A percentile compares a stretch with the other conserved stretches of the same genome.
phyloP scores from a whole-genome alignment of 2,329 filamentous ascomycete species.

The Herpotrichia juniperi region DNA sequence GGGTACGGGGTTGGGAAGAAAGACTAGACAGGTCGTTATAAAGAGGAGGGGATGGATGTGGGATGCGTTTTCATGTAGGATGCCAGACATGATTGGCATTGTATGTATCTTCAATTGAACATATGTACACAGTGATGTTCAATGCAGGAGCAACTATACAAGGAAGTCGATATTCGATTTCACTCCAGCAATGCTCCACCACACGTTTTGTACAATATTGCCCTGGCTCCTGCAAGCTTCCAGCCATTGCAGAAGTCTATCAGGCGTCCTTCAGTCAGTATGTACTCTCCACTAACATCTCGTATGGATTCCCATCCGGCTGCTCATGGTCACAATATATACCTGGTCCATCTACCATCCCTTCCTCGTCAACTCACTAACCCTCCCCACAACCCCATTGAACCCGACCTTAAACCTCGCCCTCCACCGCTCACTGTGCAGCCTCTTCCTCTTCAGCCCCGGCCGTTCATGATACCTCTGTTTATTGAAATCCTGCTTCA shows the following conservation, averaged over 20 bases:
- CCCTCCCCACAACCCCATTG: constrained; percentile 66
- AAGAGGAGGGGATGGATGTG: neutral
- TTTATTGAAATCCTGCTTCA: constrained; percentile 60
- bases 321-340: too few species aligned
- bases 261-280: too few species aligned
- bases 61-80: neutral
- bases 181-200: neutral
- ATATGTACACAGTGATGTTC: too few species aligned
- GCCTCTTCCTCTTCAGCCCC: constrained; percentile 78
- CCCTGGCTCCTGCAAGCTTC: neutral
- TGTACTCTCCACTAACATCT: too few species aligned
- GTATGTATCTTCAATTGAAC: too few species aligned
- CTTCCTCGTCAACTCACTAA: constrained; percentile 73
- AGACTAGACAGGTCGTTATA: constrained; percentile 33
- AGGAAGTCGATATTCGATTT: neutral
- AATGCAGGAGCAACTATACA: too few species aligned
- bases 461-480: constrained; percentile 78
- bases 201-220: neutral
- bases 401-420: constrained; percentile 73
- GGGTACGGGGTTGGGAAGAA: constrained; percentile 54
- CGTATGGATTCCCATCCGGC: too few species aligned
- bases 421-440: constrained; percentile 72
- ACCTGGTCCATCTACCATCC: constrained; percentile 74
- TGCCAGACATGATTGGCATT: neutral
- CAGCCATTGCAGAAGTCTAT: too few species aligned